Base-by-base conservation (phyloP, 331 rosid species). In the Quercus tomentella region DNA sequence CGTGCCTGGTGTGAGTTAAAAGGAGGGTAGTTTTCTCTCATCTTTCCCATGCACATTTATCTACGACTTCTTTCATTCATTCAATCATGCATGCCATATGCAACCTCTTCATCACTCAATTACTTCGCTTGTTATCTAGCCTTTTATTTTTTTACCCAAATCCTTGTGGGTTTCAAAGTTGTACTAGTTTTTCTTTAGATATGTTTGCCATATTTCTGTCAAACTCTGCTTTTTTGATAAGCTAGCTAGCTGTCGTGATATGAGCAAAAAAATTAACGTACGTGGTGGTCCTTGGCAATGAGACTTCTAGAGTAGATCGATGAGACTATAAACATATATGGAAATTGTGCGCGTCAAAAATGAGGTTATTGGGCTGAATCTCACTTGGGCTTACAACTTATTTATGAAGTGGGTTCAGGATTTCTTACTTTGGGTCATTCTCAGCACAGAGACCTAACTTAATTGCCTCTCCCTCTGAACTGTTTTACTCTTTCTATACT, bases 1-100 rank as follows among this genome's bases (percentile, higher is more conserved):
- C 97, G 88, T 94, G 90, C 86, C 94, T 84, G 88, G 86, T 87
- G 93, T 85, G 90, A 89, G 89, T 84, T 86, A 81, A 86, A 84
- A 83, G 43, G 54, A 61, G 41, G 77, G 54, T 62, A 67, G 55
- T 76, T 72, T 57, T 21, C 70, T 55, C 82, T 80, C 84, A 56
- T 20, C 86, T 80, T 81, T 82, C 83, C 80, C 88, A 86, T 89
- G 92, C 89, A 84, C 77, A 80, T 91, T 77, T 79, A 86, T 83
- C 74, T 75, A 30, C 25, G 25, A 23, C 49, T 80, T 58, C 77
- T 77, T 71, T 76, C 61, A 73, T 71, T 76, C 61, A 73, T 31
- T 68, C 77, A n/a, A 67, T 85, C 94, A 87, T 88, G 91, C 92
- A 80, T 82, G 84, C 87, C 91, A 76, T 84, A 82, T 85, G 68